Base-by-base conservation (phyloP, 345 rosid genomes). In the Brassica rapa region DNA sequence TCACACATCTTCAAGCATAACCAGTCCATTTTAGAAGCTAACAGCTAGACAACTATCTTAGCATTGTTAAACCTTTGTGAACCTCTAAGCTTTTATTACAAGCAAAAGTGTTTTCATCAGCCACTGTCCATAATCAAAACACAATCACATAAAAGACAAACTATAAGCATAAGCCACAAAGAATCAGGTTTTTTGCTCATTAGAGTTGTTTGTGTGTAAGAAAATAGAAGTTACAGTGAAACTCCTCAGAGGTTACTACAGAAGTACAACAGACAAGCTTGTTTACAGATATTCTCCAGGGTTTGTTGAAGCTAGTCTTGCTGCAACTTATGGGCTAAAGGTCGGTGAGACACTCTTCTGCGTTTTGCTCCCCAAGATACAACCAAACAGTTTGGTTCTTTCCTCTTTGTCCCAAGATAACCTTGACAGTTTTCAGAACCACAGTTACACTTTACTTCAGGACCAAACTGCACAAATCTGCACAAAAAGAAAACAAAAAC, bases 391-490 rank as follows among this genome's bases (percentile, higher is more conserved):
- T 75, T 87, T 43, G 78, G 69, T 11, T 89, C 81, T 85, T 92
- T 94, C 75, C 70, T 88, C 83, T 87, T 90, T 71, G 85, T 85
- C 62, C 97, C 97, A 3, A 94, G 93, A 78, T 78, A 87, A 23
- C 96, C 97, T 53, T 92, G 96, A 77, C 96, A 94, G 57, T 87
- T 87, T 29, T 82, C 29, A 24, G 97, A 88, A 10, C 97, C 93
- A 70, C 98, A 94, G n/a, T 86, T 73, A 77, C 98, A 94, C 84
- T 78, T 86, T 75, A 88, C 98, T 79, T 94, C 98, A 3, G 94
- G 88, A 70, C 98, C 98, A 78, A 92, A 94, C 83, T 90, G 96
- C 60, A 94, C 91, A 86, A 92, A 94, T 83, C 97, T 94, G 70
- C 74, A 65, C 1, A 32, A 32, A 32, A 4, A 32, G 21, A 4